Evolutionary conservation across 176 grass and related monocot species (phyloP), one percentile per base, ranked within the genome.

Genomic region (Aegilops tauschii): DNA sequence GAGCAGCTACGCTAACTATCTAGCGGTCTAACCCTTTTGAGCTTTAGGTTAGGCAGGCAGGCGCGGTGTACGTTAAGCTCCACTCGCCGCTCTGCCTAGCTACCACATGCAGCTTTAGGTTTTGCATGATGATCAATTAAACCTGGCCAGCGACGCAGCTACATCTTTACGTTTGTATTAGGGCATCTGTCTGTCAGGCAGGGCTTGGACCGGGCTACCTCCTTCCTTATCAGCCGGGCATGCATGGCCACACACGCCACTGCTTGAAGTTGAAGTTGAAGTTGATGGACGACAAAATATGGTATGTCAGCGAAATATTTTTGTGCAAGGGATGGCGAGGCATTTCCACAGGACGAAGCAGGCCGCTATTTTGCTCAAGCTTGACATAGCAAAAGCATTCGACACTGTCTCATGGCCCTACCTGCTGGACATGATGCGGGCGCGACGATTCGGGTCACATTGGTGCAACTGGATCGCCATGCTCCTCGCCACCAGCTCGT

Each of bases 1-100:
- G 68, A 34, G 71, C 67, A 77, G 87, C 73, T 47, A 25, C 1
- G 20, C 80, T 66, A 88, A 61, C 21, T 54, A 34, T 56, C 16
- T 49, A 42, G 36, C 36, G 10, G 61, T 74, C 29, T 69, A 69
- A 50, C 6, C 29, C 28, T 76, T 61, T 56, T 58, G 17, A 37
- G 29, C 76, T 84, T 82, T 82, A 77, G 88, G 80, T 87, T 90
- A 79, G 88, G 80, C 79, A 73, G 16, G 17, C 50, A 56, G 52
- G 18, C 52, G 16, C 16, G 16, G 21, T 11, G 59, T 61, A 65
- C 75, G 75, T 65, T 20, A 18, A 54, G 14, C 50, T 73, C 21
- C 36, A 59, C 25, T 88, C 72, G 12, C 4, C 40, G 73, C 27
- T 10, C 9, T 42, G 39, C 39, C 39, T 42, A 42, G 39, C 39